phyloP scores from a whole-genome alignment of 2,329 filamentous ascomycete genomes.

The Penicillium palitans region DNA sequence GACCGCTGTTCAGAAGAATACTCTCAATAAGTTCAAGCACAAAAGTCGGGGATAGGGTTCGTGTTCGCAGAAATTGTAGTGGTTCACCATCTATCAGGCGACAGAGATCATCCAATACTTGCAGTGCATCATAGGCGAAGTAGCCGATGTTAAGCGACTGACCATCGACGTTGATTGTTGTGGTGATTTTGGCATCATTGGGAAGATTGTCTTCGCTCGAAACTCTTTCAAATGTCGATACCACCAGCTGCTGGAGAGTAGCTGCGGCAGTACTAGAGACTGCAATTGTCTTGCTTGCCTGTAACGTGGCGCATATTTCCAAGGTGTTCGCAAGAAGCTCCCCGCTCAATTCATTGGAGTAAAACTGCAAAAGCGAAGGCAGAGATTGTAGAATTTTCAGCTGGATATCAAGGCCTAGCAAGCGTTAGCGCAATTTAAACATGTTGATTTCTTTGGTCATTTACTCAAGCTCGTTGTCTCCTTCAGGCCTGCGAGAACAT shows the following conservation, averaged over 20 bases:
- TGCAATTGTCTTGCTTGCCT: conserved; percentile 87
- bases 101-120: conserved; percentile 86
- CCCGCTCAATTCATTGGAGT: conserved; percentile 75
- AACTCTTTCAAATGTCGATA: conserved; percentile 91
- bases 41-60: conserved; percentile 75
- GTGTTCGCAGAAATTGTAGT: conserved; percentile 77
- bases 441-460: conserved; percentile 28
- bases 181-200: conserved; percentile 57
- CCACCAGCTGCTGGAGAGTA: conserved; percentile 91
- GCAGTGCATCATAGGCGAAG: conserved; percentile 82
- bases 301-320: conserved; percentile 87
- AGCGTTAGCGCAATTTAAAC: conserved; percentile 23
- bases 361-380: conserved; percentile 87
- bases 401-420: conserved; percentile 75
- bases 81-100: conserved; percentile 81
- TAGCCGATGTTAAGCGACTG: conserved; percentile 67
- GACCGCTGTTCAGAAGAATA: conserved; percentile 80
- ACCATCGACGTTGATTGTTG: conserved; percentile 67
- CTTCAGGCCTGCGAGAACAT: conserved; percentile 83
- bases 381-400: conserved; percentile 93
- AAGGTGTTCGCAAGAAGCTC: conserved; percentile 78
- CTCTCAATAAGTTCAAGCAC: conserved; percentile 91
- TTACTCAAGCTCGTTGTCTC: conserved; percentile 73
- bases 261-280: conserved; percentile 95
- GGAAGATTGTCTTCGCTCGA: conserved; percentile 66